These are phyloP conservation scores for Globisporangium emineosum DNA, from an alignment of 352 stramenopile genomes.

Conservation along the genomic window DNA sequence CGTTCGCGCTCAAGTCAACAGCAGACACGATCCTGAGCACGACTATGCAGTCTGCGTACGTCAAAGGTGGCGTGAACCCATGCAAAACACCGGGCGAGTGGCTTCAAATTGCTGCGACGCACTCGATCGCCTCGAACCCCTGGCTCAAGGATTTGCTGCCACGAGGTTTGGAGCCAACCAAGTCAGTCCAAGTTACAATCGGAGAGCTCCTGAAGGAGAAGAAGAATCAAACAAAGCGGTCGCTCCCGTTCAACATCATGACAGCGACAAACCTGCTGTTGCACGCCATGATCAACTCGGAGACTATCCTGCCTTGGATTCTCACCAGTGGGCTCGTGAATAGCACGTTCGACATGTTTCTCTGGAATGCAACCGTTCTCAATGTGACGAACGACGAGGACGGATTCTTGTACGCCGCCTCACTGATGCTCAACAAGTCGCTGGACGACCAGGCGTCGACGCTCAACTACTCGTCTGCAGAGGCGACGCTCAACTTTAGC, in stretches of 20 bases:
- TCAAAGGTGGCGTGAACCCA: constrained; percentile 18
- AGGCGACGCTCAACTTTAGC: constrained; percentile 28
- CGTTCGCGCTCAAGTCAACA: constrained; percentile 23
- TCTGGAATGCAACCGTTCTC: neutral
- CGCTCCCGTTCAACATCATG: constrained; percentile 17
- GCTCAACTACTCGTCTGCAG: constrained; percentile 17
- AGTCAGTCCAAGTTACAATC: constrained; percentile 19
- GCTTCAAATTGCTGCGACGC: constrained; percentile 28
- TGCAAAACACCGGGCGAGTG: constrained; percentile 29
- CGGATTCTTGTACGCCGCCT: constrained; percentile 12
- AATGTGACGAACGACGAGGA: constrained; percentile 1
- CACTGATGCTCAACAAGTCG: constrained; percentile 16
- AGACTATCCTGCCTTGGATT: constrained; percentile 17
- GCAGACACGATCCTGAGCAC: constrained; percentile 33
- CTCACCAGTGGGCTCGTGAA: constrained; percentile 9
- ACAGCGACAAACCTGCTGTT: constrained; percentile 32
- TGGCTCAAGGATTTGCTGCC: constrained; percentile 36
- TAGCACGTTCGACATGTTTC: constrained; percentile 19
- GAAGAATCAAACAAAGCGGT: neutral
- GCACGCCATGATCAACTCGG: constrained; percentile 27
- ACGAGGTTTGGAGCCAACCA: constrained; percentile 12
- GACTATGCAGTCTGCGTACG: constrained; percentile 24
- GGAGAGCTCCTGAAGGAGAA: neutral
- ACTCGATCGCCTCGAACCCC: constrained; percentile 31
- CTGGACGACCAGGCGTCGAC: constrained; percentile 6